Percentiles rank a stretch among this genome's conserved stretches.
Conservation (phyloP, 2,329 filamentous ascomycete genomes). For the Cladorrhinum sp. region DNA sequence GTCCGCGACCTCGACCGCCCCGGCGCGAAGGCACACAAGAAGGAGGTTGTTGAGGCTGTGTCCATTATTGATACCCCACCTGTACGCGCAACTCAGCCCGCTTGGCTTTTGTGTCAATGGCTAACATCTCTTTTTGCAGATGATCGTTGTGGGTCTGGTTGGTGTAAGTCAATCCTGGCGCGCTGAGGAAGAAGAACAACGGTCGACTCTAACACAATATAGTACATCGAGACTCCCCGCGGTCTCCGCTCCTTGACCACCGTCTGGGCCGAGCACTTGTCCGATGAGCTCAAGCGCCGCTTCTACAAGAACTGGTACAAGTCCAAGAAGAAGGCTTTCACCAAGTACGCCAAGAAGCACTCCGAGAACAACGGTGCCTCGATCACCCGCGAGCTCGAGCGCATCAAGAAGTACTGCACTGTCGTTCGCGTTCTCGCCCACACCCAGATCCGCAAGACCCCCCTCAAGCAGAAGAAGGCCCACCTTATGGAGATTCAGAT, state of each 20-base stretch:
- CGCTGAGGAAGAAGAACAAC: conserved; percentile 21
- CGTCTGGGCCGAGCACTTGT: conserved; percentile 98
- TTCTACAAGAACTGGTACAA: conserved; percentile 99
- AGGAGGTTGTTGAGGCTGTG: conserved; percentile 89
- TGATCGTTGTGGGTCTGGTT: conserved; percentile 99
- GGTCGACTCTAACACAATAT: conserved; percentile 18
- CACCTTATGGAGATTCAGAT: conserved; percentile 99
- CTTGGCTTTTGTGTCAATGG: conserved; percentile 70
- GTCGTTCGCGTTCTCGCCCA: conserved; percentile 98
- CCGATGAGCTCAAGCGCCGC: conserved; percentile 97
- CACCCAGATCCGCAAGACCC: conserved; percentile 98
- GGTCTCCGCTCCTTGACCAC: conserved; percentile 99
- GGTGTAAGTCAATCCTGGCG: conserved; percentile 47
- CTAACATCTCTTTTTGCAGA: conserved; percentile 69
- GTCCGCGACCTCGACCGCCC: conserved; percentile 99
- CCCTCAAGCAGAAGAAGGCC: conserved; percentile 99
- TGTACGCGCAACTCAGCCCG: conserved; percentile 85
- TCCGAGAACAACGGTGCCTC: conserved; percentile 86
- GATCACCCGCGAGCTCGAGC: conserved; percentile 96
- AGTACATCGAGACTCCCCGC: conserved; percentile 98
- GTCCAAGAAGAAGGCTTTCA: conserved; percentile 99
- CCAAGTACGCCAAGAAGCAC: conserved; percentile 99
- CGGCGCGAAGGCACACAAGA: conserved; percentile 99
- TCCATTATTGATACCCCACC: conserved; percentile 89
- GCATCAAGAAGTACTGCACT: conserved; percentile 99